Percentiles rank a stretch among this genome's conserved stretches.
Conservation (phyloP, 2,329 filamentous ascomycete genomes). For the Mariannaea elegans region DNA sequence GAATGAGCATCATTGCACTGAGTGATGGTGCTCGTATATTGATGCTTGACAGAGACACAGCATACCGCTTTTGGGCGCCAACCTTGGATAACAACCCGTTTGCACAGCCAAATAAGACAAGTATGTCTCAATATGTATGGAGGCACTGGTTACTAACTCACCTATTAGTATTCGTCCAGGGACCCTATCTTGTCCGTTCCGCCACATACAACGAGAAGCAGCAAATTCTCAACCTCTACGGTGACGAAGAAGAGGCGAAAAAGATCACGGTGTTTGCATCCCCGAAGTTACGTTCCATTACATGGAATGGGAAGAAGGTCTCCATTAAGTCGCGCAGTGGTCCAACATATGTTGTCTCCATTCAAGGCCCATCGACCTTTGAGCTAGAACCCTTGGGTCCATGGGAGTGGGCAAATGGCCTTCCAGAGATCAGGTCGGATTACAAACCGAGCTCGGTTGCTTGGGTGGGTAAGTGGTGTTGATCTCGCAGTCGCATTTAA, state of each 20-base stretch:
- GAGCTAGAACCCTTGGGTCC: constrained; percentile 51
- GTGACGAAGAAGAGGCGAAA: constrained; percentile 54
- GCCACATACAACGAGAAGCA: constrained; percentile 47
- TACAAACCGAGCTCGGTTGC: constrained; percentile 54
- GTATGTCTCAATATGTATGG: constrained; percentile 37
- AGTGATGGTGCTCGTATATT: constrained; percentile 58
- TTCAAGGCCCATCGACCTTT: constrained; percentile 41
- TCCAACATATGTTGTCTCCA: constrained; percentile 39
- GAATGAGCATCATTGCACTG: constrained; percentile 57
- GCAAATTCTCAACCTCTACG: constrained; percentile 51
- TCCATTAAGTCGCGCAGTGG: constrained; percentile 37
- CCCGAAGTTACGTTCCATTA: constrained; percentile 52
- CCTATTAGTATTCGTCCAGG: constrained; percentile 57
- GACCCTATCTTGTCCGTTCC: constrained; percentile 61
- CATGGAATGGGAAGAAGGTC: constrained; percentile 60
- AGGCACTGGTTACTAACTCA: background rate
- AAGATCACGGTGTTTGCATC: constrained; percentile 59
- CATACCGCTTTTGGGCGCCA: constrained; percentile 67
- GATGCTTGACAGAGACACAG: constrained; percentile 61
- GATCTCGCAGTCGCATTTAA: too few species aligned
- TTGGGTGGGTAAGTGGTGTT: constrained; percentile 50
- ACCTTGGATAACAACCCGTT: constrained; percentile 57
- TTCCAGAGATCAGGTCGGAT: constrained; percentile 55
- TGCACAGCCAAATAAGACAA: constrained; percentile 54
- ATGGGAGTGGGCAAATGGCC: constrained; percentile 58